Conservation (phyloP, 2,329 filamentous ascomycete genomes). For the Fonsecaea pedrosoi region DNA sequence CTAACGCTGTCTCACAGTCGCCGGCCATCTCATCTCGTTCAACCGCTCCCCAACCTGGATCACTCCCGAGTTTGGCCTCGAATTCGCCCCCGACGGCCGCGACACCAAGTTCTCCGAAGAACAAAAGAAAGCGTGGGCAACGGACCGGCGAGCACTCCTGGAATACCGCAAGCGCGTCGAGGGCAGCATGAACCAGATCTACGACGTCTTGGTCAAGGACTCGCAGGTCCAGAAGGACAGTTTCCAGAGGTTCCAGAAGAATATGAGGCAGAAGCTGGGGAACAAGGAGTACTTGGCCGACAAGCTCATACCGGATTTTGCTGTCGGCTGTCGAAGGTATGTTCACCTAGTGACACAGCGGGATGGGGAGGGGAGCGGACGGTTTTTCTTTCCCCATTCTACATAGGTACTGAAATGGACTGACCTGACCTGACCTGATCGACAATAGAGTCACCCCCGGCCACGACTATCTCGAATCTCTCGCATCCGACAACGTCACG, state of each 20-base stretch:
- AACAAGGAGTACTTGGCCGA: neutral
- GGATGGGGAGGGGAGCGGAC: no score
- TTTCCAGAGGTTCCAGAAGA: constrained; percentile 59
- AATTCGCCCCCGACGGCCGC: constrained; percentile 28
- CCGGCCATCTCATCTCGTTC: constrained; percentile 40
- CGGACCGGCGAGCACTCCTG: neutral
- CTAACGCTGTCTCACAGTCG: neutral
- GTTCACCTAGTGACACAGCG: neutral
- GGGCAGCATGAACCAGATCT: constrained; percentile 9
- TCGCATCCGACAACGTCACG: constrained; percentile 35
- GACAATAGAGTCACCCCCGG: constrained; percentile 36
- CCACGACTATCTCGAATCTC: constrained; percentile 46
- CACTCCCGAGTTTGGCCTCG: constrained; percentile 27
- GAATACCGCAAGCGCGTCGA: constrained; percentile 9
- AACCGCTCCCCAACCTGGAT: constrained; percentile 40
- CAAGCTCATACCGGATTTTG: constrained; percentile 8
- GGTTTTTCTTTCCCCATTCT: neutral
- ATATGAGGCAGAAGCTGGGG: constrained; percentile 45
- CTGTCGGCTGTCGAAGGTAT: constrained; percentile 8
- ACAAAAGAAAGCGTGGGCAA: constrained; percentile 10
- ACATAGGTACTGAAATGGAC: neutral
- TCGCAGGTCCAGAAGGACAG: constrained; percentile 59
- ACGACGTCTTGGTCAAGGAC: constrained; percentile 50
- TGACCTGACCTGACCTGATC: neutral
- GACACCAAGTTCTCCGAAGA: constrained; percentile 36